Evolutionary conservation across 176 grass and related monocot genomes (phyloP).

Genomic region (Oryza australiensis): DNA sequence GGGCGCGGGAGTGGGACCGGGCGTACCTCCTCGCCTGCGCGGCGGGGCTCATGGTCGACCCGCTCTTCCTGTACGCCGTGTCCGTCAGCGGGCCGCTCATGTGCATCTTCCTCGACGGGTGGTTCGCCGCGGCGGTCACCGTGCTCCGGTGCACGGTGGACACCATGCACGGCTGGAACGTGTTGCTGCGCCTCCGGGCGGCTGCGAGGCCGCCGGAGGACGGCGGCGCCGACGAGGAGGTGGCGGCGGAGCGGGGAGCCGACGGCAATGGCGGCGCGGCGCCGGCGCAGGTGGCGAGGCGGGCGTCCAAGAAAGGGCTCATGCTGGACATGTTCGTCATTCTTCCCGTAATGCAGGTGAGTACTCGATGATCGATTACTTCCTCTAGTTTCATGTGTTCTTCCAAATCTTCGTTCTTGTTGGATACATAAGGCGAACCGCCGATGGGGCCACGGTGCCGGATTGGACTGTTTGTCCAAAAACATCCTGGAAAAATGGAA

Average conservation of each 20-base stretch:
- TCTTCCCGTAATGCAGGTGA: conserved; percentile 54
- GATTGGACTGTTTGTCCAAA: background rate
- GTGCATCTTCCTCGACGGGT: conserved; percentile 89
- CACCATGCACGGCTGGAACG: conserved; percentile 59
- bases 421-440: background rate
- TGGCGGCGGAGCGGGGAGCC: background rate
- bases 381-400: background rate
- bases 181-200: conserved; percentile 7
- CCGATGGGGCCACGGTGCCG: background rate
- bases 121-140: conserved; percentile 74
- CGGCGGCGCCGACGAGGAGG: conserved; percentile 21
- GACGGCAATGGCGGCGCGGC: background rate
- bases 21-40: conserved; percentile 74
- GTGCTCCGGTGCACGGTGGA: conserved; percentile 70
- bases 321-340: conserved; percentile 45
- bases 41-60: conserved; percentile 74
- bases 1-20: conserved; percentile 70
- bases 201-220: background rate
- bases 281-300: background rate
- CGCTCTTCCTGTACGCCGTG: conserved; percentile 79
- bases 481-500: background rate
- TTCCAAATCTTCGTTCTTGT: background rate
- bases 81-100: conserved; percentile 62
- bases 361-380: background rate
- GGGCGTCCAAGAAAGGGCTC: conserved; percentile 1